Evolutionary conservation across 23 red algal genomes (phyloP), one percentile per base, ranked within the genome.

Genomic region (Gracilaria domingensis): DNA sequence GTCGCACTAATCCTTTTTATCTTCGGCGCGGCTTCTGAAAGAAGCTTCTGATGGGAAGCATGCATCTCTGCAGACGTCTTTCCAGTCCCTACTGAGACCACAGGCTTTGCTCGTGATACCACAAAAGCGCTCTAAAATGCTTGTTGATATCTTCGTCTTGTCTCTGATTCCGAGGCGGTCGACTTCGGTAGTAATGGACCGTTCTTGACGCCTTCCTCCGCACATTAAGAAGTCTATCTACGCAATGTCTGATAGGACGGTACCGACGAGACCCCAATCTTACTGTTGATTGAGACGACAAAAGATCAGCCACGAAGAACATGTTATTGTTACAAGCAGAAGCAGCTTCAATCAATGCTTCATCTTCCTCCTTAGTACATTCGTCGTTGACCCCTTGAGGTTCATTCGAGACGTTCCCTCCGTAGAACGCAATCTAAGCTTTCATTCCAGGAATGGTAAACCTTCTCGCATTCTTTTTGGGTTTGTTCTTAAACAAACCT

Each of bases 331-430:
- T 85, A 33, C 49, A 69, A 18, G 55, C 45, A 12, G 54, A 65
- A 12, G 69, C 81, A 18, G 62, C 55, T 47, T 21, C 49, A 29
- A 86, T 51, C 25, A 93, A 42, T 25, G 74, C 26, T 32, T 62
- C 47, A 25, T 93, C 91, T 45, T 93, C 82, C 28, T 79, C 91
- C 32, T 75, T 79, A 3, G 67, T 93, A 82, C 82, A 93, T n/a
- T 76, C 75, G 39, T 82, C 79, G 28, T 83, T 82, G 23, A 83
- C 50, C 3, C 60, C 39, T n/a, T 66, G 82, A 47, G 28, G 40
- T 37, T 75, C 78, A 17, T 51, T 64, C 20, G 37, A 61, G 45
- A 94, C 35, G 29, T 44, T 83, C 6, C 75, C 37, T 73, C 47
- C 55, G 32, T 57, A 56, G 8, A 49, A 37, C 21, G 25, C 73